phyloP scores from a whole-genome alignment of 1,284 basidiomycete genomes.

The Cystobasidium pallidum region DNA sequence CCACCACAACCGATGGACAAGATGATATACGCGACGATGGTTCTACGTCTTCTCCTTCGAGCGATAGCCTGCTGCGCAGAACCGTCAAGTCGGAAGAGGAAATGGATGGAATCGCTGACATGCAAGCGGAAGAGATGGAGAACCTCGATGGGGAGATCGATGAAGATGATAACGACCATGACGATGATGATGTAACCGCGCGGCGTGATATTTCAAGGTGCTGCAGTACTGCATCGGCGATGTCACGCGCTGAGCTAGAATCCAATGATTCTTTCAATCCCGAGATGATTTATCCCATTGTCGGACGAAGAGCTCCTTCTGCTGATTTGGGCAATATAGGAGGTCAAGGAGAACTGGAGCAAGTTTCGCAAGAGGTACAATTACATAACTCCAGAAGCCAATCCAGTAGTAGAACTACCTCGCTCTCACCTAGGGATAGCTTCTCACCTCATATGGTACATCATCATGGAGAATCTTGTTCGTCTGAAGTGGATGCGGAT shows the following conservation, averaged over 20 bases:
- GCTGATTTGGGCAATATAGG: slow-evolving; percentile 16
- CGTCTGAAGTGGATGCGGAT: slow-evolving; percentile 21
- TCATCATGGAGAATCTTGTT: neutral
- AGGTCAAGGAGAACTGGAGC: slow-evolving; percentile 12
- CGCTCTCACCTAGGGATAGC: slow-evolving; percentile 40
- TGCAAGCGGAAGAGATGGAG: neutral
- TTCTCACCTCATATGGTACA: slow-evolving; percentile 35
- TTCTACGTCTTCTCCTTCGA: slow-evolving; percentile 11
- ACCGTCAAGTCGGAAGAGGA: slow-evolving; percentile 42
- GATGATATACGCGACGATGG: slow-evolving; percentile 20
- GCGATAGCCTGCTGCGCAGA: slow-evolving; percentile 19
- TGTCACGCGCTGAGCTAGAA: neutral
- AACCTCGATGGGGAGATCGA: neutral
- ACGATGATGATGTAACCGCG: neutral
- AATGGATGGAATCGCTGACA: slow-evolving; percentile 19
- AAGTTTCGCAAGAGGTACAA: neutral
- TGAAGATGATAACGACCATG: neutral
- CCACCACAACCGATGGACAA: neutral
- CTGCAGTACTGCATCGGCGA: slow-evolving; percentile 14
- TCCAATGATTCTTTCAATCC: slow-evolving; percentile 33
- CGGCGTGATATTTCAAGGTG: slow-evolving; percentile 4
- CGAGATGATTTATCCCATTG: slow-evolving; percentile 29
- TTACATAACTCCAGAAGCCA: slow-evolving; percentile 17
- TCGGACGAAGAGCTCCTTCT: slow-evolving; percentile 9
- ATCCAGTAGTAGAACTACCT: slow-evolving; percentile 28